phyloP scores from a whole-genome alignment of 192 early-diverging fungal genomes.

The Spizellomyces sp. region DNA sequence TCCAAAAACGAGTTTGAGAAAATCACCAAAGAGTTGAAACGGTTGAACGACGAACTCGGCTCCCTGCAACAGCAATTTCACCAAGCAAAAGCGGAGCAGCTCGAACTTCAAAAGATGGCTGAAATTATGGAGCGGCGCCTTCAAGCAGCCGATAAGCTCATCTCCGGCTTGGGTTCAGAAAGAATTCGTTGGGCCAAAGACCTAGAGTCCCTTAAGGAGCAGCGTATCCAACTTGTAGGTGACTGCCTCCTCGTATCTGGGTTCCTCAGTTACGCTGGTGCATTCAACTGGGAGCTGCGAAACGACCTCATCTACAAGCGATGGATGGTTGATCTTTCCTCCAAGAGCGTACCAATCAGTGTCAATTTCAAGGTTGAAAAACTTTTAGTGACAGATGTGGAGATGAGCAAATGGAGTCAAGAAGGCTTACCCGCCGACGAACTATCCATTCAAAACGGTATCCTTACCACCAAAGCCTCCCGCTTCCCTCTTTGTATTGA shows the following conservation, averaged over 20 bases:
- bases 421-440: slow-evolving; percentile 66
- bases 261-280: slow-evolving; percentile 63
- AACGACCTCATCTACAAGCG: slow-evolving; percentile 61
- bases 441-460: slow-evolving; percentile 66
- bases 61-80: slow-evolving; percentile 60
- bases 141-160: slow-evolving; percentile 62
- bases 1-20: slow-evolving; percentile 65
- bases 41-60: slow-evolving; percentile 53
- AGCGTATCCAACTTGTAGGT: slow-evolving; percentile 56
- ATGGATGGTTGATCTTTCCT: slow-evolving; percentile 54
- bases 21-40: slow-evolving; percentile 58
- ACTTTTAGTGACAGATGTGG: slow-evolving; percentile 58
- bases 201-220: slow-evolving; percentile 54
- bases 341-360: slow-evolving; percentile 49
- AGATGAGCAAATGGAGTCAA: slow-evolving; percentile 60
- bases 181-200: slow-evolving; percentile 63
- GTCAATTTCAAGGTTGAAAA: slow-evolving; percentile 53
- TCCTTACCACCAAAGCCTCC: slow-evolving; percentile 60
- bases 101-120: slow-evolving; percentile 64
- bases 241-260: slow-evolving; percentile 64
- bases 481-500: slow-evolving; percentile 67
- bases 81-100: slow-evolving; percentile 60
- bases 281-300: slow-evolving; percentile 65
- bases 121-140: slow-evolving; percentile 66
- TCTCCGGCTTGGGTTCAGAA: slow-evolving; percentile 63